Evolutionary conservation across 768 basidiomycete species (phyloP).

Genomic region (Leucogyrophana mollusca): DNA sequence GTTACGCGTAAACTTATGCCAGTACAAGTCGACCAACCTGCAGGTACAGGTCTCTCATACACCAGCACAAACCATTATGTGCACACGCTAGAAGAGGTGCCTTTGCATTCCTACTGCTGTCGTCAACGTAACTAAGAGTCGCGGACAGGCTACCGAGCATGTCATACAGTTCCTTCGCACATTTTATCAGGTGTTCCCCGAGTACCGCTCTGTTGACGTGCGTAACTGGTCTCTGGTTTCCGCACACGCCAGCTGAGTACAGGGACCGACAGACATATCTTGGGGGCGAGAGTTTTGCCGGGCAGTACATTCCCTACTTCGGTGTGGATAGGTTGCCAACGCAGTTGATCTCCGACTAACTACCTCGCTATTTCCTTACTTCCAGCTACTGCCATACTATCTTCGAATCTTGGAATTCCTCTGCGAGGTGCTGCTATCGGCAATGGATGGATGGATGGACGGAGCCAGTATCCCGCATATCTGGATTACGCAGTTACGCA

Average conservation of each 20-base stretch:
- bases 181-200: slow-evolving; percentile 91
- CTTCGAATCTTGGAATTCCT: slow-evolving; percentile 55
- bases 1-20: slow-evolving; percentile 5
- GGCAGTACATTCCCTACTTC: slow-evolving; percentile 97
- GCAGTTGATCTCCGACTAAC: not conserved
- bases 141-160: slow-evolving; percentile 65
- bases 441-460: slow-evolving; percentile 96
- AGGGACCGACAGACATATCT: slow-evolving; percentile 75
- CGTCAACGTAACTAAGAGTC: slow-evolving; percentile 4
- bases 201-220: slow-evolving; percentile 80
- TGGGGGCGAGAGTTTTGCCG: slow-evolving; percentile 95
- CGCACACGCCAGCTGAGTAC: slow-evolving; percentile 8
- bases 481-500: slow-evolving; percentile 82
- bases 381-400: slow-evolving; percentile 74
- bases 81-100: slow-evolving; percentile 71
- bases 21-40: slow-evolving; percentile 89
- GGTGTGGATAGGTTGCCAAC: slow-evolving; percentile 46
- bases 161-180: slow-evolving; percentile 82
- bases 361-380: not conserved
- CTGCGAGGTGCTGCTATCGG: slow-evolving; percentile 87
- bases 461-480: slow-evolving; percentile 86
- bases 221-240: slow-evolving; percentile 28
- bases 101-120: slow-evolving; percentile 2
- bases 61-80: slow-evolving; percentile 83
- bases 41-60: slow-evolving; percentile 93